Conservation (phyloP, 345 rosid genomes). For the Bruguiera sexangula region DNA sequence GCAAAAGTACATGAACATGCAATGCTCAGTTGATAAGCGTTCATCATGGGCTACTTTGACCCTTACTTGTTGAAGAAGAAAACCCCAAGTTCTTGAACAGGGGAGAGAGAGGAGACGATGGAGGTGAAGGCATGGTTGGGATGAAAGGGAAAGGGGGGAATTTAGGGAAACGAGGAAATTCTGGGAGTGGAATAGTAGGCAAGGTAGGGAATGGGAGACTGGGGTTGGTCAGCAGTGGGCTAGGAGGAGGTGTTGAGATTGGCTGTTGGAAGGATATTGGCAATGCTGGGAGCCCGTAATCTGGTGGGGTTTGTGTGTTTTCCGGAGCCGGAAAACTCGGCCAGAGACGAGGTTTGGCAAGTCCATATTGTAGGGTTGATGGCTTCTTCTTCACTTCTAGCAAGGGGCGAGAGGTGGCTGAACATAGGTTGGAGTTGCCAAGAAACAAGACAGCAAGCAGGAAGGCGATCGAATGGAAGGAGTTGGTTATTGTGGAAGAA, state of each 20-base stretch:
- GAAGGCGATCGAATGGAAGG: not conserved
- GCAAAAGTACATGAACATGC: not conserved
- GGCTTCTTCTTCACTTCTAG: not conserved
- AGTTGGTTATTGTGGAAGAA: not conserved
- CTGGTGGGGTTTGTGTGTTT: not conserved
- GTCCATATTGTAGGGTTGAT: slow-evolving; percentile 3
- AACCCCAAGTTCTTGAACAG: not conserved
- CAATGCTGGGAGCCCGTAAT: not conserved
- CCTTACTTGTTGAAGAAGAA: not conserved
- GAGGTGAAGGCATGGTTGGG: slow-evolving; percentile 11
- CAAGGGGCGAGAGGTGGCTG: not conserved
- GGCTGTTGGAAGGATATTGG: not conserved
- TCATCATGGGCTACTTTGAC: slow-evolving; percentile 4
- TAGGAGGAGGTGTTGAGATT: not conserved
- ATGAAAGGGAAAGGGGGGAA: slow-evolving; percentile 22
- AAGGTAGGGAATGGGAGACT: slow-evolving; percentile 13
- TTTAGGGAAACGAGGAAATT: not conserved
- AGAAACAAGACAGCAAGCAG: not conserved
- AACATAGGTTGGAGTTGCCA: not conserved
- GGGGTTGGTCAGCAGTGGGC: not conserved
- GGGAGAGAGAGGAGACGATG: not conserved
- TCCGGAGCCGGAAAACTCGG: slow-evolving; percentile 7
- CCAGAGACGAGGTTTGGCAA: not conserved
- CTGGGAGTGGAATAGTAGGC: not conserved
- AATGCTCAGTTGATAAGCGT: not conserved